Evolutionary conservation across 345 rosid genomes (phyloP).

Genomic region (Eutrema yunnanense): DNA sequence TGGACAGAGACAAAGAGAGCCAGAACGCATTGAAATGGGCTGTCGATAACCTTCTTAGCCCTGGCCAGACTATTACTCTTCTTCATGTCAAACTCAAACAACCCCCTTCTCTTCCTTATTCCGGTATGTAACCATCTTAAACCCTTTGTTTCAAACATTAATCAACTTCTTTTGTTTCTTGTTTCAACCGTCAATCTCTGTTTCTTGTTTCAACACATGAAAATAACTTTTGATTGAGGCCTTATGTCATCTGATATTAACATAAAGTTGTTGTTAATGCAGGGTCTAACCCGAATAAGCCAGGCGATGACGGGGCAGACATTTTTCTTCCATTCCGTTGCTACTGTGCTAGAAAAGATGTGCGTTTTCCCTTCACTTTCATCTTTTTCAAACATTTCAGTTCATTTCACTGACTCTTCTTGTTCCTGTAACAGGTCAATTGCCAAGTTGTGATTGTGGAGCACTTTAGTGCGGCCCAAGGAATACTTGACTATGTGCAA

Average conservation of each 20-base stretch:
- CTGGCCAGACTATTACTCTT: conserved; percentile 55
- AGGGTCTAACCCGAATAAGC: conserved; percentile 24
- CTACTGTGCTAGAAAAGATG: conserved; percentile 80
- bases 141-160: neutral
- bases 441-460: conserved; percentile 58
- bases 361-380: conserved; percentile 12
- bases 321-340: conserved; percentile 83
- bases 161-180: neutral
- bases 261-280: conserved; percentile 11
- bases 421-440: conserved; percentile 42
- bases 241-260: neutral
- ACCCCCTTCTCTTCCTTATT: conserved; percentile 33
- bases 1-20: conserved; percentile 75
- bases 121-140: conserved; percentile 20
- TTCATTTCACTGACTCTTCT: neutral
- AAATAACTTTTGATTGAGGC: neutral
- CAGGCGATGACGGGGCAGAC: conserved; percentile 40
- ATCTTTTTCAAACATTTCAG: neutral
- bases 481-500: conserved; percentile 43
- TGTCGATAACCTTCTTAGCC: conserved; percentile 47
- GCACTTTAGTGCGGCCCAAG: conserved; percentile 47
- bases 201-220: neutral
- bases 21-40: conserved; percentile 78
- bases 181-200: neutral
- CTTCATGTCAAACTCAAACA: conserved; percentile 51